Conservation (phyloP, 2,329 filamentous ascomycete genomes). For the Mollisiaceae sp. region DNA sequence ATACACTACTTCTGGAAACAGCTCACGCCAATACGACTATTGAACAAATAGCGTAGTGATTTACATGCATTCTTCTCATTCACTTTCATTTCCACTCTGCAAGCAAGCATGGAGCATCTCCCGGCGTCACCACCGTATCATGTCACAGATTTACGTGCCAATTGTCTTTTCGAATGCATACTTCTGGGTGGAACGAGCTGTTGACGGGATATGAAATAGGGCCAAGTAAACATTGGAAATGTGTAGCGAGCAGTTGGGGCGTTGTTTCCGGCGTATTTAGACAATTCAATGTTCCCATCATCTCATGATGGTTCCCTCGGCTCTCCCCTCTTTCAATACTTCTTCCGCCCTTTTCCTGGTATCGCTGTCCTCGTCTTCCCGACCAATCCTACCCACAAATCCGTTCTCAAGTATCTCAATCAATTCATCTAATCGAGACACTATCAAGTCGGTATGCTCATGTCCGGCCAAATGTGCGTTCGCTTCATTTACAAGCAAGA, state of each 20-base stretch:
- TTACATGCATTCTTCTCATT: conserved; percentile 15
- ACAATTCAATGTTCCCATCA: conserved; percentile 17
- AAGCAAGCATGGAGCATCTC: conserved; percentile 30
- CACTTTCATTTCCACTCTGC: conserved; percentile 18
- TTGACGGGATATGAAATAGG: conserved; percentile 9
- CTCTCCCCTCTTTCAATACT: conserved; percentile 31
- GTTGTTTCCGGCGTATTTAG: conserved; percentile 30
- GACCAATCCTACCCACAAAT: conserved; percentile 59
- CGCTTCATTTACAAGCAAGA: conserved; percentile 85
- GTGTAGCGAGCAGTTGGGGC: conserved; percentile 20
- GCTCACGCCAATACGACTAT: conserved; percentile 29
- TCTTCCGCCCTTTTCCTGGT: conserved; percentile 29
- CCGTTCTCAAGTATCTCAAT: conserved; percentile 76
- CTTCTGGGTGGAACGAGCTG: conserved; percentile 7
- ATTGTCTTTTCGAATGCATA: conserved; percentile 19
- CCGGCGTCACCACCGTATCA: conserved; percentile 26
- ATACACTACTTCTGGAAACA: conserved; percentile 31
- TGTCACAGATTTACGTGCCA: conserved; percentile 8
- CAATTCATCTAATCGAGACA: conserved; percentile 75
- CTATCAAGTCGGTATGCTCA: conserved; percentile 77
- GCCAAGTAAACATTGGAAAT: conserved; percentile 10
- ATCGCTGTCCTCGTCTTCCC: conserved; percentile 32
- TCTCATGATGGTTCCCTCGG: conserved; percentile 18
- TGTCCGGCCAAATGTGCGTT: conserved; percentile 74
- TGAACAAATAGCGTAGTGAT: conserved; percentile 6